Evolutionary conservation across 1,139 yeast species (phyloP).

Genomic region (Lodderomyces theae): DNA sequence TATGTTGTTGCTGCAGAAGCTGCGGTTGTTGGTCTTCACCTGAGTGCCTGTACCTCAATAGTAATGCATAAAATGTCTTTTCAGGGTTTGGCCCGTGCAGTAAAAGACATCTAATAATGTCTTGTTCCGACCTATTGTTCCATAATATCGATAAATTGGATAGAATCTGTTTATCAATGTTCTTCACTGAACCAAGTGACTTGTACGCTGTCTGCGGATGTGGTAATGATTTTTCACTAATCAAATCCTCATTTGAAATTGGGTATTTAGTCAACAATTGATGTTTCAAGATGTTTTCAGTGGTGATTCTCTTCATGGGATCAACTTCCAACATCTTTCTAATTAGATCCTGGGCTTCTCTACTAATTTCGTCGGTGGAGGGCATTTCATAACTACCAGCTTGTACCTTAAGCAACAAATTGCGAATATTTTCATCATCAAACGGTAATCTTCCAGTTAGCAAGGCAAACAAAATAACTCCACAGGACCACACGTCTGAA

Average conservation of each 20-base stretch:
- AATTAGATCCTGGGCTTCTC: constrained; percentile 71
- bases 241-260: constrained; percentile 48
- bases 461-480: constrained; percentile 74
- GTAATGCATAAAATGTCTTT: constrained; percentile 70
- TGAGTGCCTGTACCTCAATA: constrained; percentile 52
- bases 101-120: constrained; percentile 53
- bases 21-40: constrained; percentile 34
- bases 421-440: constrained; percentile 76
- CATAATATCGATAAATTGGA: constrained; percentile 69
- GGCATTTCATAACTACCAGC: constrained; percentile 77
- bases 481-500: constrained; percentile 86
- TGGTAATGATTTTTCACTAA: constrained; percentile 54
- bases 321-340: constrained; percentile 73
- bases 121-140: constrained; percentile 64
- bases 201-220: constrained; percentile 61
- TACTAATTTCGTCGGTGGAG: constrained; percentile 53
- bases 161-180: constrained; percentile 61
- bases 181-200: constrained; percentile 44
- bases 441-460: constrained; percentile 79
- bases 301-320: constrained; percentile 72
- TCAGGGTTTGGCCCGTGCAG: constrained; percentile 64
- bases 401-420: constrained; percentile 67
- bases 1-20: too few relatives aligned
- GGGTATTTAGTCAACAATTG: constrained; percentile 69
- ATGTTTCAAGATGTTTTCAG: constrained; percentile 72